These are phyloP conservation scores for Gnomoniopsis smithogilvyi DNA, from an alignment of 2,329 filamentous ascomycete species.

Conservation along the genomic window DNA sequence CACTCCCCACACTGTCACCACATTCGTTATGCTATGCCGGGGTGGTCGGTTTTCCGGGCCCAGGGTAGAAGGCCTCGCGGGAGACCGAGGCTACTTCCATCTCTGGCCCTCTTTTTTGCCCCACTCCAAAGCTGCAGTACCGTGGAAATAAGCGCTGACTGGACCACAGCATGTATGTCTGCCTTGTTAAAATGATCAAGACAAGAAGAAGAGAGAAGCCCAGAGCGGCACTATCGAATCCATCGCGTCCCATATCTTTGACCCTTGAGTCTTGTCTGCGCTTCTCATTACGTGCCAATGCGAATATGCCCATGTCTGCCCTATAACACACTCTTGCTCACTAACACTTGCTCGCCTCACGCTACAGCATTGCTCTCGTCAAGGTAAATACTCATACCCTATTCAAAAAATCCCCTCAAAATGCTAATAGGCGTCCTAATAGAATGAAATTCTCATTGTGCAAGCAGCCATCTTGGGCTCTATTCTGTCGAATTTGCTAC, in stretches of 20 bases:
- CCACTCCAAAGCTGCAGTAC: neutral
- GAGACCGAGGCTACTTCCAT: neutral
- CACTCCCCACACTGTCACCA: neutral
- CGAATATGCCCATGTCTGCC: constrained; percentile 18
- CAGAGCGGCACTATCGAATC: constrained; percentile 58
- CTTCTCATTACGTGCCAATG: neutral
- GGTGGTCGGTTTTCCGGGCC: neutral
- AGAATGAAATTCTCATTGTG: constrained; percentile 68
- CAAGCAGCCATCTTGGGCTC: constrained; percentile 74
- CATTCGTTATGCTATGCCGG: too few species aligned
- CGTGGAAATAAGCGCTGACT: constrained; percentile 21
- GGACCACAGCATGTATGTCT: constrained; percentile 50
- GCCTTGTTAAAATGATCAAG: constrained; percentile 36
- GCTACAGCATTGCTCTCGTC: constrained; percentile 50
- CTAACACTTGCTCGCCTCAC: constrained; percentile 31
- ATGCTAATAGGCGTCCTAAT: neutral
- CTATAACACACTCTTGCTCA: constrained; percentile 23
- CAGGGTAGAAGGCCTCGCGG: neutral
- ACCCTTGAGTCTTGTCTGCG: constrained; percentile 9
- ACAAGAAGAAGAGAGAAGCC: constrained; percentile 50
- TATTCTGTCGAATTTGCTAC: constrained; percentile 71
- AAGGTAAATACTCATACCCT: constrained; percentile 22
- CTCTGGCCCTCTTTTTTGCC: neutral
- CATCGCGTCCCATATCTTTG: constrained; percentile 41
- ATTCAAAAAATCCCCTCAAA: neutral